Base-by-base conservation (phyloP, 1,139 yeast species). In the Yamadazyma sp. region DNA sequence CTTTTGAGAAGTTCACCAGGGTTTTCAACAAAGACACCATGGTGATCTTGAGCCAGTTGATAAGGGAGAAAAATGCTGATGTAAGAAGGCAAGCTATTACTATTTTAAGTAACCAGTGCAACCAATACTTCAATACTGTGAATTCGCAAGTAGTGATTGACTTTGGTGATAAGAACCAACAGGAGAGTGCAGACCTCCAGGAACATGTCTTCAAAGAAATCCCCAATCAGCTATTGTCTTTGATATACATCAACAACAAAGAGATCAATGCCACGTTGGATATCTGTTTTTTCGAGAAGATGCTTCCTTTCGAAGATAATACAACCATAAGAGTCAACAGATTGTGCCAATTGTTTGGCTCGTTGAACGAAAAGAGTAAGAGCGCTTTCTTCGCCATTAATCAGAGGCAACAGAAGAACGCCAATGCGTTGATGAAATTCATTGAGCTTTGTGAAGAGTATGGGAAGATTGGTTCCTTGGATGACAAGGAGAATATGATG, bases 191-290 rank as follows among this genome's bases (percentile, higher is more conserved):
- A 39, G 67, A 67, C 11, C 53, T 79, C 14, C 65, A 80, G 17
- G 62, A 66, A 3, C 32, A 54, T 26, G 53, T 66, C 7, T 43
- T 53, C 8, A 42, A 46, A 4, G 73, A 76, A 49, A 79, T 88
- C 17, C 96, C 96, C 1, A 78, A 81, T 38, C 75, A 75, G 28
- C 61, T 89, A 1, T 62, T 89, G 40, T 79, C 82, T 15, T 71
- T 88, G 38, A 71, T 85, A 32, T 89, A 87, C 54, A 84, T 89
- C 46, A 87, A 88, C 56, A 91, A 87, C 51, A 73, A 66, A 40
- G 69, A 70, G 15, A 82, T 88, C 38, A 87, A 83, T 42, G 74
- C 81, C n/a, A 65, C 76, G 17, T 85, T 87, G 14, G 96, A 89
- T 55, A 48, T 64, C 3, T 66, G 75, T 1, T 53, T 88, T 6